Evolutionary conservation across 768 basidiomycete genomes (phyloP).

Genomic region (Boletus insuetus): DNA sequence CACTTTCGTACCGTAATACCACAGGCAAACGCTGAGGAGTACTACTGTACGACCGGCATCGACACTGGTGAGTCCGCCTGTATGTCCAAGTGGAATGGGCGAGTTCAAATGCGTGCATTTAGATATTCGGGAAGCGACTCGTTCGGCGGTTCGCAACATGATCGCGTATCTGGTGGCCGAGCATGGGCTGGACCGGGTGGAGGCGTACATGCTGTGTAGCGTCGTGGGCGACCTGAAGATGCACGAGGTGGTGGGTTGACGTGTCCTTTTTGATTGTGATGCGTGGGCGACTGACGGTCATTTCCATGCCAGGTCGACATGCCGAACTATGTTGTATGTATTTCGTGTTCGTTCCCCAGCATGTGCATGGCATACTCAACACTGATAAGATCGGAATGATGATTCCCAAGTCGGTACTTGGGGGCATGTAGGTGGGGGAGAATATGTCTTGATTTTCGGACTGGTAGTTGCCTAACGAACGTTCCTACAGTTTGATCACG

Average conservation of each 20-base stretch:
- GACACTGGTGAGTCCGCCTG: slow-evolving; percentile 36
- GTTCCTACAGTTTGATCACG: too few species aligned
- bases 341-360: background rate
- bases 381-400: slow-evolving; percentile 52
- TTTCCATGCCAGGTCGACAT: slow-evolving; percentile 48
- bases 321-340: slow-evolving; percentile 60
- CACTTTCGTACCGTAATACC: slow-evolving; percentile 43
- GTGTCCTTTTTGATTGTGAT: background rate
- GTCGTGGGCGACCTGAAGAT: slow-evolving; percentile 56
- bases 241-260: slow-evolving; percentile 56
- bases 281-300: background rate
- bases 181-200: slow-evolving; percentile 41
- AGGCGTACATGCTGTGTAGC: slow-evolving; percentile 62
- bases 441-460: too few species aligned
- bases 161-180: slow-evolving; percentile 48
- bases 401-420: slow-evolving; percentile 46
- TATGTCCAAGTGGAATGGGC: background rate
- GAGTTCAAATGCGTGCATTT: background rate
- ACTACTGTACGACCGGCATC: slow-evolving; percentile 59
- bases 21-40: slow-evolving; percentile 30
- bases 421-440: background rate
- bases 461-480: too few species aligned
- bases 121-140: slow-evolving; percentile 54
- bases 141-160: slow-evolving; percentile 57
- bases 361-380: background rate